phyloP scores from a whole-genome alignment of 805 yeast genomes.

The Wickerhamomyces mucosus region DNA sequence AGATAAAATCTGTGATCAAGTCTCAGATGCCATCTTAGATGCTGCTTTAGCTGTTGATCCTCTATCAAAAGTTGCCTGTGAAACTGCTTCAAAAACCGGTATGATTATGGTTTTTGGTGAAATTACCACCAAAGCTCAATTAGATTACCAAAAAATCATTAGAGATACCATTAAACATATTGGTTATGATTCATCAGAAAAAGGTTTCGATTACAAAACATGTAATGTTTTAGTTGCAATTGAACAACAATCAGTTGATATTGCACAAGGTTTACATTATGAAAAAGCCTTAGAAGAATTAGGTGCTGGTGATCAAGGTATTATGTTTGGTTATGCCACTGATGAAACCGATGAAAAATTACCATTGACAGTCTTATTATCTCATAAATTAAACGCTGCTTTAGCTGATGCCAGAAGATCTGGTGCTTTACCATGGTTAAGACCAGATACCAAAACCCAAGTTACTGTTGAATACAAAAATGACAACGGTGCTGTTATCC shows the following conservation, averaged over 20 bases:
- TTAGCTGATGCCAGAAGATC: conserved; percentile 96
- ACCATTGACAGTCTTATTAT: conserved; percentile 87
- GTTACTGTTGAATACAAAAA: conserved; percentile 95
- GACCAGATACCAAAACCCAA: conserved; percentile 99
- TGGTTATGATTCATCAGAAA: conserved; percentile 92
- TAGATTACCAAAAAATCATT: conserved; percentile 95
- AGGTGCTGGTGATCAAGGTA: conserved; percentile 99
- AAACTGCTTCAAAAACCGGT: conserved; percentile 98
- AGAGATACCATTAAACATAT: conserved; percentile 98
- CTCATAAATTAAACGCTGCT: conserved; percentile 95
- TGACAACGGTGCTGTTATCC: conserved; percentile 92
- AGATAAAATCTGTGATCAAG: conserved; percentile 97
- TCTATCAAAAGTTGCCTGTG: conserved; percentile 97
- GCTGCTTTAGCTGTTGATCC: conserved; percentile 96
- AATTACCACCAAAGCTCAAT: conserved; percentile 90
- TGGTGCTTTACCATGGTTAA: conserved; percentile 90
- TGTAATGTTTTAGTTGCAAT: conserved; percentile 98
- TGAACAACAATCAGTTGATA: conserved; percentile 98
- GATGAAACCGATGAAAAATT: conserved; percentile 97
- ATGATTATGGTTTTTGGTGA: conserved; percentile 99
- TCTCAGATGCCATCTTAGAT: conserved; percentile 94
- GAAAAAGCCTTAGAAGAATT: conserved; percentile 92
- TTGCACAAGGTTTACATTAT: conserved; percentile 98
- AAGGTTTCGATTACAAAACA: conserved; percentile 98
- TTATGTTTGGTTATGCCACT: conserved; percentile 99